phyloP scores from a whole-genome alignment of 1,284 basidiomycete genomes.

The Trichosporon asahii region DNA sequence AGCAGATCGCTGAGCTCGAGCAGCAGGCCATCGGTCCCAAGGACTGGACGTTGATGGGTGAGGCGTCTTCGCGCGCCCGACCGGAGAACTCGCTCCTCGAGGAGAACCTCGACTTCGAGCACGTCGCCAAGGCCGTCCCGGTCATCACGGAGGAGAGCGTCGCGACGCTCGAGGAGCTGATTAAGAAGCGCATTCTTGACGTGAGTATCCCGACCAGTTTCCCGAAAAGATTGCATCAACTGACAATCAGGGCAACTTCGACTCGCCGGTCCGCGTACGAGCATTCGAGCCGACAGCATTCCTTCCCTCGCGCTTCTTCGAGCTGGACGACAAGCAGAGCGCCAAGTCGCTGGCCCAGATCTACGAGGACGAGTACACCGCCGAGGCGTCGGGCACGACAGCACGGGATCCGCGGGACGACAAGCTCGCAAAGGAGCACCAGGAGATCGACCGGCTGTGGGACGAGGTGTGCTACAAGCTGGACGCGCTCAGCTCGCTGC shows the following conservation, averaged over 20 bases:
- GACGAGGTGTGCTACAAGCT: slow-evolving; percentile 82
- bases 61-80: slow-evolving; percentile 74
- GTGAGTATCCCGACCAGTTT: slow-evolving; percentile 51
- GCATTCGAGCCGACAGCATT: slow-evolving; percentile 79
- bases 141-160: slow-evolving; percentile 87
- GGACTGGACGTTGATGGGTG: slow-evolving; percentile 93
- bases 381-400: slow-evolving; percentile 55
- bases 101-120: slow-evolving; percentile 94
- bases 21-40: slow-evolving; percentile 58
- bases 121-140: slow-evolving; percentile 77
- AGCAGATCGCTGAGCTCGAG: slow-evolving; percentile 58
- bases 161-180: slow-evolving; percentile 78
- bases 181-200: slow-evolving; percentile 86
- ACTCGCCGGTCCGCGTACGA: slow-evolving; percentile 82
- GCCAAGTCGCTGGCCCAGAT: slow-evolving; percentile 88
- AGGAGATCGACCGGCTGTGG: slow-evolving; percentile 75
- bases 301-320: slow-evolving; percentile 82
- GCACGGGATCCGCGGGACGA: slow-evolving; percentile 75
- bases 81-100: slow-evolving; percentile 90
- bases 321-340: slow-evolving; percentile 84
- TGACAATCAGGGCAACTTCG: slow-evolving; percentile 62
- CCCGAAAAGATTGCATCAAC: no score
- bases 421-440: slow-evolving; percentile 82
- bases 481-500: slow-evolving; percentile 89
- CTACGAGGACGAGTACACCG: slow-evolving; percentile 88